Conservation (phyloP, 495 filamentous ascomycete species). For the Trichoderma reesei region DNA sequence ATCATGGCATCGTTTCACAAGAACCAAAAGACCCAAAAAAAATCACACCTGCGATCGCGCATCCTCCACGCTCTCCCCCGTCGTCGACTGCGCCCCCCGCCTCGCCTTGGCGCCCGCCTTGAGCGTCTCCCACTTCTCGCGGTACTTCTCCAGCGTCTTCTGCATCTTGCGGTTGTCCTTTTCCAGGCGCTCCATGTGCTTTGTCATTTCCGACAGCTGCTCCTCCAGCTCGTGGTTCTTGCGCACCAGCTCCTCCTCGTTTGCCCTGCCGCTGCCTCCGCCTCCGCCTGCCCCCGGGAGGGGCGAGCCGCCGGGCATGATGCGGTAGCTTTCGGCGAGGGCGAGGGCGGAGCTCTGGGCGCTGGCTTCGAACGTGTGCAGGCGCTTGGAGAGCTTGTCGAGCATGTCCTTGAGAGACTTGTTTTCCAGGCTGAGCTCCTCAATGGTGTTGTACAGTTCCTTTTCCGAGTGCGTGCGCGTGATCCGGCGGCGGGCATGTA, state of each 20-base stretch:
- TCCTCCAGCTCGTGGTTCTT: constrained; percentile 51
- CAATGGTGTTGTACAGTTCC: constrained; percentile 48
- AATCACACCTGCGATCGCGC: neutral
- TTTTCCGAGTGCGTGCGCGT: constrained; percentile 24
- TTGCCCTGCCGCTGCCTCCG: constrained; percentile 9
- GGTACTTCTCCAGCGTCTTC: constrained; percentile 54
- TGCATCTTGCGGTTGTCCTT: constrained; percentile 63
- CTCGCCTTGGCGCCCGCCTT: constrained; percentile 71
- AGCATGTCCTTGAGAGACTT: constrained; percentile 60
- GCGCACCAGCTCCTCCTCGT: constrained; percentile 25
- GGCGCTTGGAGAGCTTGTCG: constrained; percentile 65
- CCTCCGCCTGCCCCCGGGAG: too few species aligned
- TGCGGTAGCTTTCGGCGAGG: constrained; percentile 67
- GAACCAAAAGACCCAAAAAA: too few species aligned
- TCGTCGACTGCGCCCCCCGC: constrained; percentile 36
- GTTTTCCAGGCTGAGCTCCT: constrained; percentile 80
- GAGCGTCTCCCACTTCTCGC: constrained; percentile 74
- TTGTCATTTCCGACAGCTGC: constrained; percentile 35
- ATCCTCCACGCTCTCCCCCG: constrained; percentile 13
- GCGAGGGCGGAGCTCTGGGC: constrained; percentile 73
- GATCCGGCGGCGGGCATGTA: constrained; percentile 22
- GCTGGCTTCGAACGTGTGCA: constrained; percentile 78
- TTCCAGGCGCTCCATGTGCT: constrained; percentile 47
- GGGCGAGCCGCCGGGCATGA: constrained; percentile 43
- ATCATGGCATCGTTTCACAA: neutral